Conservation (phyloP, 768 basidiomycete species). For the Paxillus involutus region DNA sequence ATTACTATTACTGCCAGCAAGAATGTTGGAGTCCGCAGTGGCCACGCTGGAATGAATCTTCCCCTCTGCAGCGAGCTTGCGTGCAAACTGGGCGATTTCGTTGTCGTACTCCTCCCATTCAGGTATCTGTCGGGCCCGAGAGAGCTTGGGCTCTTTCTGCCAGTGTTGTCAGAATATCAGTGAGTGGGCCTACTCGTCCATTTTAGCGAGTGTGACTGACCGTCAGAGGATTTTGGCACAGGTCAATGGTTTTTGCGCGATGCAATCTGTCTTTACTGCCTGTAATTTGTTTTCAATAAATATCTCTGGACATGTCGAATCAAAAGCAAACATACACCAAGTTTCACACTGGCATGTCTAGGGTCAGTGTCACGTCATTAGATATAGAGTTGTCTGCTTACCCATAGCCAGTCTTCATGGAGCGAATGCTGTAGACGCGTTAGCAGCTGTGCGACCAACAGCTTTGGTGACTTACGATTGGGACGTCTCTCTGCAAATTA, state of each 20-base stretch:
- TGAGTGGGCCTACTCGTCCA: background rate
- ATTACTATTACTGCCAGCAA: slow-evolving; percentile 53
- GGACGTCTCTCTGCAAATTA: slow-evolving; percentile 88
- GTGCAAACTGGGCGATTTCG: slow-evolving; percentile 85
- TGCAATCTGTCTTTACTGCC: slow-evolving; percentile 82
- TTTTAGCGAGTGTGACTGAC: slow-evolving; percentile 41
- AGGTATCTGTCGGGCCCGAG: slow-evolving; percentile 90
- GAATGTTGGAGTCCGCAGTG: slow-evolving; percentile 65
- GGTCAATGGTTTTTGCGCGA: slow-evolving; percentile 86
- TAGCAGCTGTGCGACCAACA: background rate
- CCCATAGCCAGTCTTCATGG: slow-evolving; percentile 95
- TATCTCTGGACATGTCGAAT: background rate
- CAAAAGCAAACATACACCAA: slow-evolving; percentile 70
- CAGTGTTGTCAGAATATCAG: slow-evolving; percentile 11
- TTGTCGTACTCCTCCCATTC: slow-evolving; percentile 96
- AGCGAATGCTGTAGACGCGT: slow-evolving; percentile 66
- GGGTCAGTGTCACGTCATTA: slow-evolving; percentile 4
- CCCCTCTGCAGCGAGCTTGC: slow-evolving; percentile 67
- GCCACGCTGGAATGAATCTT: slow-evolving; percentile 66
- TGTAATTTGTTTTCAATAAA: slow-evolving; percentile 24
- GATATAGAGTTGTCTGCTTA: slow-evolving; percentile 34
- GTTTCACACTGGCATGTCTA: slow-evolving; percentile 79
- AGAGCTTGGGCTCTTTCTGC: slow-evolving; percentile 95
- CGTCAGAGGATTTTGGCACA: slow-evolving; percentile 95
- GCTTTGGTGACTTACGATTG: slow-evolving; percentile 72